Percentiles rank a stretch among this genome's conserved stretches.
phyloP scores from a whole-genome alignment of 441 rosid species.

The Theobroma grandiflorum region DNA sequence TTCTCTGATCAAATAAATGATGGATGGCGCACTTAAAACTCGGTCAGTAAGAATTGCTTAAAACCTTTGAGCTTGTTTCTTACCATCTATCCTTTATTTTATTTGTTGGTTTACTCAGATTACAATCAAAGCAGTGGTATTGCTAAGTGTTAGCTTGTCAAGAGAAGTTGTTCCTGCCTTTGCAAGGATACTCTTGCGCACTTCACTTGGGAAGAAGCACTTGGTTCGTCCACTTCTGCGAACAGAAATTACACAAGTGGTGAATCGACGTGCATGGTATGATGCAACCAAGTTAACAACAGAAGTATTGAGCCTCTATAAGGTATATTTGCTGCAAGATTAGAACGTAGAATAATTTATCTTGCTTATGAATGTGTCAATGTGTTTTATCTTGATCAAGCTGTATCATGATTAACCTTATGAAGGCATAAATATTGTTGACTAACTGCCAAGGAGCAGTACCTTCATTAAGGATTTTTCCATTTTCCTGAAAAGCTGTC shows the following conservation, averaged over 20 bases:
- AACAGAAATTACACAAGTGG: slow-evolving; percentile 93
- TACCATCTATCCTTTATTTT: not conserved
- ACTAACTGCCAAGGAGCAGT: too few relatives aligned
- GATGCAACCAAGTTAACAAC: slow-evolving; percentile 85
- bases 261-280: slow-evolving; percentile 94
- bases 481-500: too few relatives aligned
- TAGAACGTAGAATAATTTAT: not conserved
- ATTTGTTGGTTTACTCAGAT: slow-evolving; percentile 51
- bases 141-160: slow-evolving; percentile 84
- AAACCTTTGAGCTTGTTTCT: slow-evolving; percentile 1
- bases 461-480: too few relatives aligned
- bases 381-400: too few relatives aligned
- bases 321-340: slow-evolving; percentile 52
- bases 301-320: slow-evolving; percentile 85
- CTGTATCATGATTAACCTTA: too few relatives aligned
- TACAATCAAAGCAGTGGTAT: slow-evolving; percentile 66
- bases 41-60: not conserved
- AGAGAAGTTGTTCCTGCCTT: slow-evolving; percentile 96
- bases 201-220: slow-evolving; percentile 94
- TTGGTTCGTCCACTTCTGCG: slow-evolving; percentile 87
- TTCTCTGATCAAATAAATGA: not conserved
- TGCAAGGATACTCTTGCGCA: slow-evolving; percentile 89
- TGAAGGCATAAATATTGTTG: too few relatives aligned
- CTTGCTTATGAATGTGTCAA: not conserved
- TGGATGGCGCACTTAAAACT: not conserved